These are phyloP conservation scores for Nicotiana paniculata DNA, from an alignment of 257 asterid species.

Conservation along the genomic window DNA sequence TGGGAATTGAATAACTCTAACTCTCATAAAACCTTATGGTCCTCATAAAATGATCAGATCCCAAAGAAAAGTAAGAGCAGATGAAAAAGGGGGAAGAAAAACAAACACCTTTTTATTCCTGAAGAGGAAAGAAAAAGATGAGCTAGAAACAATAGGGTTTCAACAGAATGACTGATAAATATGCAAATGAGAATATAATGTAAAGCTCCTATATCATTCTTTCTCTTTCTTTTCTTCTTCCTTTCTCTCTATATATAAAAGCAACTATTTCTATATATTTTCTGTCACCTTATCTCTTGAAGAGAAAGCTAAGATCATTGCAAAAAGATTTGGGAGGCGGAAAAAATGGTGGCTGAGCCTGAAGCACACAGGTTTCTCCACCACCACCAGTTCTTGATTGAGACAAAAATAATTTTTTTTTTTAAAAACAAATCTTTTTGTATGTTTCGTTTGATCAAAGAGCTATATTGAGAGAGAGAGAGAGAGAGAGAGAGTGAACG, in stretches of 20 bases:
- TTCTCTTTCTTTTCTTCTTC: not conserved
- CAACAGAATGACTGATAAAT: not conserved
- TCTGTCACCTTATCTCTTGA: constrained; percentile 30
- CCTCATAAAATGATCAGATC: constrained; percentile 44
- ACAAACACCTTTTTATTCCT: not conserved
- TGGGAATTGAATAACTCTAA: constrained; percentile 45
- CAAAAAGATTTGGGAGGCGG: constrained; percentile 23
- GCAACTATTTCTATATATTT: not conserved
- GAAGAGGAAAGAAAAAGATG: not conserved
- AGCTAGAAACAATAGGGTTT: constrained; percentile 4
- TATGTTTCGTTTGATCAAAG: not conserved
- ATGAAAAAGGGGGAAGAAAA: not conserved
- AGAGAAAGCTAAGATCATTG: constrained; percentile 17
- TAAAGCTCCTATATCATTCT: not conserved
- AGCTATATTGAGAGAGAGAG: not conserved
- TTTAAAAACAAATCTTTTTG: not conserved
- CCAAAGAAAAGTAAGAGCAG: constrained; percentile 19
- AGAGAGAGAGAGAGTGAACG: constrained; percentile 10
- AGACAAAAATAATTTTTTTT: constrained; percentile 19
- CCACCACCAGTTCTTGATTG: constrained; percentile 51
- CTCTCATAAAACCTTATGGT: constrained; percentile 9
- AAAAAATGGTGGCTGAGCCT: constrained; percentile 42
- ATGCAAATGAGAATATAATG: not conserved
- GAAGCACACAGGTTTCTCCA: constrained; percentile 9
- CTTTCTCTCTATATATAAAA: not conserved